A percentile compares a stretch with the other conserved stretches of the same genome.
phyloP scores from a whole-genome alignment of 345 rosid genomes.

The Bruguiera sexangula region DNA sequence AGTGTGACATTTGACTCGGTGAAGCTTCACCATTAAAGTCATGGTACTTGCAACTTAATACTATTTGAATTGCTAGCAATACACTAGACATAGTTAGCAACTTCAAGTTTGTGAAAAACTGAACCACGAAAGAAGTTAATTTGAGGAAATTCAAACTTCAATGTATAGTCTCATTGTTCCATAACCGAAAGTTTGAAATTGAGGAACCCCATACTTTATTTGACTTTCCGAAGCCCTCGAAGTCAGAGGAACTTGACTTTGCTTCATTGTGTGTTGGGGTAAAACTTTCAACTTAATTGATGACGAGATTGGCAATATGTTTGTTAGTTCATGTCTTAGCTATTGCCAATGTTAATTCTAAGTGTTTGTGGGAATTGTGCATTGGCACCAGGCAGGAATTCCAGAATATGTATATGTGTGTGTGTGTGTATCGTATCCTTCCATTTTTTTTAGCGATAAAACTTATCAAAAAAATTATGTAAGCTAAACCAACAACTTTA shows the following conservation, averaged over 20 bases:
- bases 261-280: no score
- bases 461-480: no score
- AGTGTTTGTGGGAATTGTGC: no score
- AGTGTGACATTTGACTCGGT: constrained; percentile 51
- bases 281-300: no score
- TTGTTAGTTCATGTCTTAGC: no score
- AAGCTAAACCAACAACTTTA: no score
- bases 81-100: constrained; percentile 25
- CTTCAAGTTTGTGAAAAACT: constrained; percentile 18
- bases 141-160: constrained; percentile 12
- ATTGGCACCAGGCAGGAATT: no score
- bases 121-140: neutral
- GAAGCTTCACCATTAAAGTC: constrained; percentile 31
- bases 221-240: constrained; percentile 42
- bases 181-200: constrained; percentile 36
- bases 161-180: neutral
- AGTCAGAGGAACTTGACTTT: constrained; percentile 41
- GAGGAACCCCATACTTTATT: constrained; percentile 37
- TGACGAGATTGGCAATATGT: no score
- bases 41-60: neutral
- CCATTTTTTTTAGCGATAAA: no score
- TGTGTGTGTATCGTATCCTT: no score
- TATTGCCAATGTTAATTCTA: no score
- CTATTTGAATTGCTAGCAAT: constrained; percentile 20
- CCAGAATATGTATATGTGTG: no score